Percentiles rank a stretch among this genome's conserved stretches.
Evolutionary conservation across 345 rosid genomes (phyloP).

Genomic region (Eucalyptus shirleyi): DNA sequence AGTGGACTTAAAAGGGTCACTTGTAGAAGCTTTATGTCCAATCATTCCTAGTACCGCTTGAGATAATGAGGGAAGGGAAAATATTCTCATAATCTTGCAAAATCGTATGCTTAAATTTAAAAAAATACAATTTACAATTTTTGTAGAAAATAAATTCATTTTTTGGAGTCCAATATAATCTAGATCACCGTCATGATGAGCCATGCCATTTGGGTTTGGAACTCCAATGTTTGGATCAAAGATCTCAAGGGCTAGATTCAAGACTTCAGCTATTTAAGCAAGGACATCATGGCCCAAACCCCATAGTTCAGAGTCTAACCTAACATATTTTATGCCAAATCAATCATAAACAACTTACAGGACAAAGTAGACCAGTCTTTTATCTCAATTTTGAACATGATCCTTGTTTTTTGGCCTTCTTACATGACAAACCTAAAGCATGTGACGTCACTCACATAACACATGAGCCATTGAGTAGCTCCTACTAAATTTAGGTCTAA

Average conservation of each 20-base stretch:
- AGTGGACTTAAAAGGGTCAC: neutral
- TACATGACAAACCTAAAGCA: neutral
- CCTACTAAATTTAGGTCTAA: neutral
- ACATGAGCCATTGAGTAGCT: neutral
- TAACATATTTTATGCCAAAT: neutral
- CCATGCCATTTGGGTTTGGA: neutral
- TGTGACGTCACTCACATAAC: neutral
- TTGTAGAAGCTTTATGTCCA: neutral
- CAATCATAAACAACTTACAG: neutral
- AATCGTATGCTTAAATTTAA: neutral
- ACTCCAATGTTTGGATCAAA: neutral
- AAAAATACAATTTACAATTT: neutral
- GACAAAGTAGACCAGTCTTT: neutral
- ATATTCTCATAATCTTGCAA: rapidly evolving
- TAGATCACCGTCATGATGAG: neutral
- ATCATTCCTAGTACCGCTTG: neutral
- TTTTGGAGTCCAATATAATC: neutral
- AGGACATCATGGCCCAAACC: neutral
- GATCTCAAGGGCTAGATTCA: neutral
- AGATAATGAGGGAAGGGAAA: neutral
- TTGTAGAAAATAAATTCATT: neutral
- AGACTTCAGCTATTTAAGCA: neutral
- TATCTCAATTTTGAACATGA: neutral
- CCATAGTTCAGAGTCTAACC: neutral
- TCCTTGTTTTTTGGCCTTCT: neutral